These are phyloP conservation scores for Xylaria sp. DNA, from an alignment of 2,329 filamentous ascomycete species.

Conservation along the genomic window DNA sequence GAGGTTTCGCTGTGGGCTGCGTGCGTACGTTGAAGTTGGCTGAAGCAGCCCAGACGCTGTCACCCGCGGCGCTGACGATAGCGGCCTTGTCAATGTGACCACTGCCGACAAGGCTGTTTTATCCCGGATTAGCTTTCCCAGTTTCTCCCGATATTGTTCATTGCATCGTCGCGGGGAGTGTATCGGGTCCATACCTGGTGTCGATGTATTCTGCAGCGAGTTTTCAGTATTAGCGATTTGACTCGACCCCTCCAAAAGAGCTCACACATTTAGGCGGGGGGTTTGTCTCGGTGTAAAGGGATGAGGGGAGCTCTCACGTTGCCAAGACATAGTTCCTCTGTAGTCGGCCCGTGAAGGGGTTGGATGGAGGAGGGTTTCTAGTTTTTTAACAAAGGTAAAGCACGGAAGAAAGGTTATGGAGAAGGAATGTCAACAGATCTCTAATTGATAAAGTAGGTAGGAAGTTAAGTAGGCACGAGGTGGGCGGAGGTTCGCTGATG, in stretches of 20 bases:
- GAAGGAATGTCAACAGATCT: slow-evolving; percentile 17
- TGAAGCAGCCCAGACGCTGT: slow-evolving; percentile 81
- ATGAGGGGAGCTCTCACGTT: slow-evolving; percentile 65
- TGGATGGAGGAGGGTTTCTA: slow-evolving; percentile 17
- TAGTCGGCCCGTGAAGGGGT: slow-evolving; percentile 29
- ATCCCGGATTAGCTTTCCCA: slow-evolving; percentile 6
- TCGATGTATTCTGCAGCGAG: slow-evolving; percentile 66
- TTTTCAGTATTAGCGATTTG: slow-evolving; percentile 42
- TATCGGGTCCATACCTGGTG: slow-evolving; percentile 61
- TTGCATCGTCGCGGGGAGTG: slow-evolving; percentile 2
- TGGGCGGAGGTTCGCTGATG: slow-evolving; percentile 36
- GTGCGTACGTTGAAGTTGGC: slow-evolving; percentile 75
- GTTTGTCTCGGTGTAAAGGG: slow-evolving; percentile 28
- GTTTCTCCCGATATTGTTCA: background rate
- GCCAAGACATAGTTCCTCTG: slow-evolving; percentile 74
- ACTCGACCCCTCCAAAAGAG: slow-evolving; percentile 31
- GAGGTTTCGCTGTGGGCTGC: slow-evolving; percentile 9
- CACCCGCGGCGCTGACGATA: slow-evolving; percentile 83
- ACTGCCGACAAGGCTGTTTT: slow-evolving; percentile 77
- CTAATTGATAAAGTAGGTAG: slow-evolving; percentile 1
- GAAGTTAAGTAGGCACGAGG: slow-evolving; percentile 19
- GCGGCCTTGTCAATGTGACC: slow-evolving; percentile 85
- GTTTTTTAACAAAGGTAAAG: slow-evolving; percentile 10
- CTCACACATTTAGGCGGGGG: slow-evolving; percentile 42
- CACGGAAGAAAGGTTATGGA: slow-evolving; percentile 19